Evolutionary conservation across 106 monocot species (phyloP).

Genomic region (Dendrobium officinale): DNA sequence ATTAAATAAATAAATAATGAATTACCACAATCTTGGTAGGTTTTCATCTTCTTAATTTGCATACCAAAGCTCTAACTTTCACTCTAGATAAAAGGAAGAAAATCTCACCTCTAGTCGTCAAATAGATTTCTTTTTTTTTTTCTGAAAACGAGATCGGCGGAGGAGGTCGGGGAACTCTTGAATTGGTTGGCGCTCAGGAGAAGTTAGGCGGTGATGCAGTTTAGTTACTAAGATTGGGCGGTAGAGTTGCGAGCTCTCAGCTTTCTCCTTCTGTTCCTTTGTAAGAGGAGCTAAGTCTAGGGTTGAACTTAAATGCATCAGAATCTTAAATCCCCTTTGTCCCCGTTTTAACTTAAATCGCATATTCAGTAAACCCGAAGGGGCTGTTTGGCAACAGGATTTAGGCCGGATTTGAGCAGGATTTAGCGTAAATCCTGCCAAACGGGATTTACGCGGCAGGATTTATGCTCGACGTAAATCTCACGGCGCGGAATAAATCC

Average conservation of each 20-base stretch:
- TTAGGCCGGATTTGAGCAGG: too few species aligned
- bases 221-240: background rate
- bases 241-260: background rate
- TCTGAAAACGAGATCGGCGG: background rate
- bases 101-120: background rate
- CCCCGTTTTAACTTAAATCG: too few species aligned
- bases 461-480: too few species aligned
- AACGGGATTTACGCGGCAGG: too few species aligned
- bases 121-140: background rate
- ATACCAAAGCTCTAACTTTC: background rate
- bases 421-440: too few species aligned
- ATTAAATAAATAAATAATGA: background rate
- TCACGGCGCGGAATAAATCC: too few species aligned
- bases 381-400: too few species aligned
- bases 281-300: background rate
- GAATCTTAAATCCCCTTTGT: too few species aligned
- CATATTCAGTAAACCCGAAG: too few species aligned
- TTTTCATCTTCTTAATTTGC: background rate
- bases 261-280: background rate
- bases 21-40: background rate
- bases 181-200: background rate
- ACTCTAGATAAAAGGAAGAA: background rate
- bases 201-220: background rate
- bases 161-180: background rate
- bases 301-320: too few species aligned